Evolutionary conservation across 768 basidiomycete genomes (phyloP).

Genomic region (Clitopilus passeckerianus): DNA sequence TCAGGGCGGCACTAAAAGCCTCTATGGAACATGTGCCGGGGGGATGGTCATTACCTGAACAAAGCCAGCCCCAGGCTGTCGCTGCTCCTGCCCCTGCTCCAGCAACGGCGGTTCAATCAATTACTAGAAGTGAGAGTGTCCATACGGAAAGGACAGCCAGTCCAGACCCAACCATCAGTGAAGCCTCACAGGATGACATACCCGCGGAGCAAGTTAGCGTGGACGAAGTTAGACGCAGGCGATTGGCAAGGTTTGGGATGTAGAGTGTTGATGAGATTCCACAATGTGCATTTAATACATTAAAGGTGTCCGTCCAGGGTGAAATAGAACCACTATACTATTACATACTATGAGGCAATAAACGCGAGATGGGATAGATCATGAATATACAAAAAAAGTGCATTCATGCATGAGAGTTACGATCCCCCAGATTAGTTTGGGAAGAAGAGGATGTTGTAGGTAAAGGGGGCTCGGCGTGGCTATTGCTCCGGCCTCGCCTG

Average conservation of each 20-base stretch:
- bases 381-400: not conserved
- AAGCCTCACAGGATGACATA: slow-evolving; percentile 16
- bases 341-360: not conserved
- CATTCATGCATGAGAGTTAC: not conserved
- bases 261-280: slow-evolving; percentile 3
- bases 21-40: slow-evolving; percentile 65
- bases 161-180: slow-evolving; percentile 25
- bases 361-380: not conserved
- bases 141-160: slow-evolving; percentile 15
- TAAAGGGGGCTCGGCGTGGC: not conserved
- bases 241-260: slow-evolving; percentile 62
- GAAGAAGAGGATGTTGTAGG: not conserved
- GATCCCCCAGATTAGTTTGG: not conserved
- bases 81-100: slow-evolving; percentile 7
- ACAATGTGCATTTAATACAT: not conserved
- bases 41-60: slow-evolving; percentile 38
- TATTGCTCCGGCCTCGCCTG: not conserved
- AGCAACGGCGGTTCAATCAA: not conserved
- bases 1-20: slow-evolving; percentile 85
- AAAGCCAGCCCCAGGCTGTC: slow-evolving; percentile 3
- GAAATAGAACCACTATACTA: not conserved
- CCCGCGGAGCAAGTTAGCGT: slow-evolving; percentile 37
- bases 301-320: not conserved
- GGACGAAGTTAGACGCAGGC: slow-evolving; percentile 63
- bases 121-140: not conserved